Conservation (phyloP, 331 rosid genomes). For the Phaseolus coccineus region DNA sequence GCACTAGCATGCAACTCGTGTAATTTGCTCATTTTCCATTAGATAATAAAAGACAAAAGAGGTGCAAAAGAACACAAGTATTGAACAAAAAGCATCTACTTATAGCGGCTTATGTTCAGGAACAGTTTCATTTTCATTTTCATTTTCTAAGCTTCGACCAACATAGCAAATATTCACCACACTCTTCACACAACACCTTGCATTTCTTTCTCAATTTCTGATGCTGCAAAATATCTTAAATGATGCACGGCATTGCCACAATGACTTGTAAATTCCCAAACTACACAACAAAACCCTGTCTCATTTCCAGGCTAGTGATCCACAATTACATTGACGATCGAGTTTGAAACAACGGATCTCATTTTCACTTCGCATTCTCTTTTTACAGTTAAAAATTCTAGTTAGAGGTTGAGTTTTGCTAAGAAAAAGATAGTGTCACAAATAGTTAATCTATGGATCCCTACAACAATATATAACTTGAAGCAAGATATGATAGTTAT, state of each 20-base stretch:
- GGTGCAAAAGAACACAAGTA: slow-evolving; percentile 2
- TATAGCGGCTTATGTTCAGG: slow-evolving; percentile 3
- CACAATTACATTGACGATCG: slow-evolving; percentile 33
- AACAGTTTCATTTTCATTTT: slow-evolving; percentile 1
- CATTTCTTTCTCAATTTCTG: neutral
- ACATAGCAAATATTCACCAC: neutral
- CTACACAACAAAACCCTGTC: slow-evolving; percentile 8
- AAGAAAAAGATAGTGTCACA: too few species aligned
- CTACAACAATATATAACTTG: too few species aligned
- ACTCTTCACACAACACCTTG: slow-evolving; percentile 18
- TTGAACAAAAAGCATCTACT: neutral
- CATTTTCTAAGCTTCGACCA: neutral
- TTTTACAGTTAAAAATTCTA: neutral
- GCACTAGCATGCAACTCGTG: slow-evolving; percentile 16
- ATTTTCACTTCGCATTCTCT: slow-evolving; percentile 5
- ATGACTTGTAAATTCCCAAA: slow-evolving; percentile 13
- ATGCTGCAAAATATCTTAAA: slow-evolving; percentile 19
- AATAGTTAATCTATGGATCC: too few species aligned
- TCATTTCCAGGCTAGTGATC: slow-evolving; percentile 30
- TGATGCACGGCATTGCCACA: slow-evolving; percentile 3
- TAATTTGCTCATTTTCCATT: slow-evolving; percentile 5
- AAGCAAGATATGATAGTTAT: too few species aligned
- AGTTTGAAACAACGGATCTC: slow-evolving; percentile 42
- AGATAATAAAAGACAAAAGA: slow-evolving; percentile 15
- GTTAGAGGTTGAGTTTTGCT: too few species aligned